phyloP scores from a whole-genome alignment of 1,139 yeast genomes.

The Candida sanyaensis region DNA sequence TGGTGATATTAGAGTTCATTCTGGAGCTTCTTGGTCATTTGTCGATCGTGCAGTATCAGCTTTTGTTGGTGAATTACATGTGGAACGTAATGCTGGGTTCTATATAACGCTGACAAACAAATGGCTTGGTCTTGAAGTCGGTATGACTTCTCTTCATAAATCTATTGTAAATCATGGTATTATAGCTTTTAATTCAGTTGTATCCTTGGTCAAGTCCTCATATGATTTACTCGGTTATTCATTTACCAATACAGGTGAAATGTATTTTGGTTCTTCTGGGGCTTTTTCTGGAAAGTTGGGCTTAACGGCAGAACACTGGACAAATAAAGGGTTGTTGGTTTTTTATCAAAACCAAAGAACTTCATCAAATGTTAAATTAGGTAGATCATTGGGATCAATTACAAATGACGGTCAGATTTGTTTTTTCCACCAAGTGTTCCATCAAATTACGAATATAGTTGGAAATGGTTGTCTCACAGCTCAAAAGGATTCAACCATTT shows the following conservation, averaged over 20 bases:
- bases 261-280: constrained; percentile 30
- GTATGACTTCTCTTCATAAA: constrained; percentile 14
- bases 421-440: constrained; percentile 24
- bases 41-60: constrained; percentile 27
- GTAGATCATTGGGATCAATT: constrained; percentile 20
- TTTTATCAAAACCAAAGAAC: constrained; percentile 24
- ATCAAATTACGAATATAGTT: constrained; percentile 23
- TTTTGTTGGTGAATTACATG: constrained; percentile 23
- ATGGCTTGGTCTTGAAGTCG: constrained; percentile 14
- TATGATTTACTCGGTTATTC: constrained; percentile 21
- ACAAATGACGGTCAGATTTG: constrained; percentile 34
- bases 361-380: constrained; percentile 22
- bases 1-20: constrained; percentile 24
- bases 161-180: constrained; percentile 23
- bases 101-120: constrained; percentile 13
- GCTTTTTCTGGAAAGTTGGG: constrained; percentile 19
- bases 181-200: constrained; percentile 23
- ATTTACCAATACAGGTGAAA: constrained; percentile 29
- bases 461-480: constrained; percentile 34
- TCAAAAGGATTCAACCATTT: constrained; percentile 23
- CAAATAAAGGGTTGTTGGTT: constrained; percentile 29
- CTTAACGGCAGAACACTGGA: constrained; percentile 23
- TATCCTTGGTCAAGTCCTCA: constrained; percentile 18
- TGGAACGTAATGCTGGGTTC: constrained; percentile 23
- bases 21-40: constrained; percentile 35